phyloP scores from a whole-genome alignment of 495 filamentous ascomycete genomes.

The Xylaria bambusicola region DNA sequence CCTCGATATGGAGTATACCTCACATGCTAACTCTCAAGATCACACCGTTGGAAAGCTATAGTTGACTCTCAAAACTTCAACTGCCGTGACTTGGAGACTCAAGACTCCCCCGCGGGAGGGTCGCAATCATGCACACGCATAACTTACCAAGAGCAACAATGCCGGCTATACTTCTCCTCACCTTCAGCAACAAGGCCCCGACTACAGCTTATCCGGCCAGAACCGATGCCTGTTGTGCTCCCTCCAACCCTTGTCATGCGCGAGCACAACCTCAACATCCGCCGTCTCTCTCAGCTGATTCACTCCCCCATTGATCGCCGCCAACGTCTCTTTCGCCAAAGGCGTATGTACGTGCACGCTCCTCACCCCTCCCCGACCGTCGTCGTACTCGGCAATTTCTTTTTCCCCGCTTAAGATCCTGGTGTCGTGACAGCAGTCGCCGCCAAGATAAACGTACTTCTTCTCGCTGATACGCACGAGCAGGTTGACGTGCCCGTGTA shows the following conservation, averaged over 20 bases:
- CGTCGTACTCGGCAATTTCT: slow-evolving; percentile 45
- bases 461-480: slow-evolving; percentile 34
- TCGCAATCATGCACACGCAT: background rate
- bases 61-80: background rate
- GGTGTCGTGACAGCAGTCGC: slow-evolving; percentile 51
- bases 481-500: slow-evolving; percentile 51
- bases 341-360: slow-evolving; percentile 46
- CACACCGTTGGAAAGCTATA: no score
- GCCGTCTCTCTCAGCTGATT: background rate
- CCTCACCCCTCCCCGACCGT: slow-evolving; percentile 35
- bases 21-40: no score
- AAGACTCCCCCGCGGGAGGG: slow-evolving; percentile 8
- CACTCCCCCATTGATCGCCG: slow-evolving; percentile 26
- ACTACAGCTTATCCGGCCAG: slow-evolving; percentile 31
- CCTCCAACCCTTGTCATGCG: slow-evolving; percentile 49
- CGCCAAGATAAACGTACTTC: slow-evolving; percentile 46
- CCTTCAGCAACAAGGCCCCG: background rate
- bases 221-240: slow-evolving; percentile 37
- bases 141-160: background rate
- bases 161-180: background rate
- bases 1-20: no score
- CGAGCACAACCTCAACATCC: slow-evolving; percentile 46
- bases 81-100: slow-evolving; percentile 15
- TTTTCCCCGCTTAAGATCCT: slow-evolving; percentile 45
- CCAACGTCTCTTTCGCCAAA: slow-evolving; percentile 37